These are phyloP conservation scores for Hanseniaspora uvarum DNA, from an alignment of 1,139 yeast genomes.

Conservation along the genomic window DNA sequence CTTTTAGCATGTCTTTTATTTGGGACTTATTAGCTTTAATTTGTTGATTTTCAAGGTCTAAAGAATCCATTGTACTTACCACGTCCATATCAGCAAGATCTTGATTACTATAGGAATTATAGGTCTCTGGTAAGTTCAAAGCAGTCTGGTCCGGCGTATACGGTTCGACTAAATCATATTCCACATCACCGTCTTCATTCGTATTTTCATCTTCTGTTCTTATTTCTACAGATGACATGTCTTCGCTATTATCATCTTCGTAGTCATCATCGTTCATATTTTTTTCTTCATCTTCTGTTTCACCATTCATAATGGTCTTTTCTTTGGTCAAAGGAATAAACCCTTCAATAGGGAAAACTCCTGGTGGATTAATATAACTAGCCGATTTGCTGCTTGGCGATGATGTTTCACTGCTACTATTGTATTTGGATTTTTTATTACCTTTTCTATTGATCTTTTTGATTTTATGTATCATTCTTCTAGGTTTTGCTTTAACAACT, in stretches of 20 bases:
- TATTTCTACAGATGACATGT: conserved; percentile 4
- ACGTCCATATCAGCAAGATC: not conserved
- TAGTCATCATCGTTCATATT: conserved; percentile 10
- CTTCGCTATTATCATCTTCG: not conserved
- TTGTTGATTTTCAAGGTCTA: conserved; percentile 2
- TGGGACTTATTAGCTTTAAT: conserved; percentile 12
- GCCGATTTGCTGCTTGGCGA: not conserved
- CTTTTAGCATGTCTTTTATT: conserved; percentile 23
- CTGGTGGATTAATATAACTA: conserved; percentile 40
- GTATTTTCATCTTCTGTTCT: conserved; percentile 3
- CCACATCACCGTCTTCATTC: not conserved
- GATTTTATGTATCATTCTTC: conserved; percentile 20
- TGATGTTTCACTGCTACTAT: conserved; percentile 8
- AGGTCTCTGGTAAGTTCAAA: not conserved
- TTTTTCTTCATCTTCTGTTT: conserved; percentile 16
- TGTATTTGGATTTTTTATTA: conserved; percentile 17
- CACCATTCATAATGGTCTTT: conserved; percentile 43
- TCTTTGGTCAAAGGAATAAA: conserved; percentile 55
- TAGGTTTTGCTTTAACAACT: conserved; percentile 42
- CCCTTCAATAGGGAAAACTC: conserved; percentile 68
- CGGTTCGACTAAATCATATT: conserved; percentile 6
- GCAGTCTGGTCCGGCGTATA: not conserved
- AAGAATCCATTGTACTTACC: not conserved
- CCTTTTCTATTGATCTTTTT: conserved; percentile 2
- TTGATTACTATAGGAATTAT: not conserved